Evolutionary conservation across 148 eudicot genomes (phyloP).

Genomic region (Rhododendron kiyosumense): DNA sequence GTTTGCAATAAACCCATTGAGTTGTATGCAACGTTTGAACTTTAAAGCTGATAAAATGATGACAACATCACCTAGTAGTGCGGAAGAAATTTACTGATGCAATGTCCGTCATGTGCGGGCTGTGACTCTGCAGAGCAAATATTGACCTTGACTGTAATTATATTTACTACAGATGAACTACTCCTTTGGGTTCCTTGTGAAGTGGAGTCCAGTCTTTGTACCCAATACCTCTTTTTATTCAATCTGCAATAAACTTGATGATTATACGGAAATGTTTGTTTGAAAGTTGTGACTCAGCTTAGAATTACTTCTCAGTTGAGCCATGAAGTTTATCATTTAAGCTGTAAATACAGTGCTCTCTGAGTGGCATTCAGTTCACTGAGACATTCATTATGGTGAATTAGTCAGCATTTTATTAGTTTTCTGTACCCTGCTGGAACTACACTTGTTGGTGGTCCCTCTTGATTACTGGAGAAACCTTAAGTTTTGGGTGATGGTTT

Average conservation of each 20-base stretch:
- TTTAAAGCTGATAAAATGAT: not conserved
- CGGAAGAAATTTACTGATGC: not conserved
- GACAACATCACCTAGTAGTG: not conserved
- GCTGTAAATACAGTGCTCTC: not conserved
- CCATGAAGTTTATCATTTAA: not conserved
- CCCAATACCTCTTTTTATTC: not conserved
- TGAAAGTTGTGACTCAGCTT: not conserved
- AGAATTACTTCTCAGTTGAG: not conserved
- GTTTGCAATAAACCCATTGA: not conserved
- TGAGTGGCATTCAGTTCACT: not conserved
- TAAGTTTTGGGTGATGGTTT: not conserved
- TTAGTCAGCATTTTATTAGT: not conserved
- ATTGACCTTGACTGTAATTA: not conserved
- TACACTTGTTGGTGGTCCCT: not conserved
- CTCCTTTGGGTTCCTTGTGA: not conserved
- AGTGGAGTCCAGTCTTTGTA: not conserved
- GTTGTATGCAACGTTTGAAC: not conserved
- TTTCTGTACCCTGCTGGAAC: not conserved
- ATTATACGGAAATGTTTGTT: not conserved
- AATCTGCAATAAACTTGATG: not conserved
- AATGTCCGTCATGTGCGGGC: not conserved
- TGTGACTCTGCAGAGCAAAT: not conserved
- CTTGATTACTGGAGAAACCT: not conserved
- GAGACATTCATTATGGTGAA: not conserved
- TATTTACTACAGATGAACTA: not conserved